Conservation (phyloP, 345 rosid species). For the Heritiera fomes region DNA sequence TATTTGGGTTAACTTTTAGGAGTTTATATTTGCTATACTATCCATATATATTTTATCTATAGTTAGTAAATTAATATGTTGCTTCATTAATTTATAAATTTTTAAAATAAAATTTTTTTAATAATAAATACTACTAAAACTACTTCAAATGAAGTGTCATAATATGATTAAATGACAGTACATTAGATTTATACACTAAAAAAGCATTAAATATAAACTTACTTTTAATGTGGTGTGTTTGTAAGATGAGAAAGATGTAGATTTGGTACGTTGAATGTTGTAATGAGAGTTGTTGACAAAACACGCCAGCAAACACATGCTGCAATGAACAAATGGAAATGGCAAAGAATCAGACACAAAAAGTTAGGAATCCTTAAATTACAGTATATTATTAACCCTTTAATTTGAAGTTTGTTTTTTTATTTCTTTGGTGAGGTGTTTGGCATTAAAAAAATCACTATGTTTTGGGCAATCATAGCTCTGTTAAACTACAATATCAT, state of each 20-base stretch:
- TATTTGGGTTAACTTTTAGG: too few species aligned
- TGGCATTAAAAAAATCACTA: background rate
- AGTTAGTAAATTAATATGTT: too few species aligned
- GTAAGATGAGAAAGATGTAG: background rate
- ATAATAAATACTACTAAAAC: too few species aligned
- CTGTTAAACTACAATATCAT: background rate
- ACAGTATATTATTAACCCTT: too few species aligned
- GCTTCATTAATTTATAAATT: too few species aligned
- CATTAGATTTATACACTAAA: too few species aligned
- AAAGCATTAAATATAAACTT: background rate
- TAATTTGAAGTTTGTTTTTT: too few species aligned
- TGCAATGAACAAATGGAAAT: background rate
- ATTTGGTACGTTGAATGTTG: constrained; percentile 21
- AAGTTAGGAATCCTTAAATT: background rate
- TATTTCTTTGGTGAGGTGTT: background rate
- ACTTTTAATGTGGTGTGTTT: background rate
- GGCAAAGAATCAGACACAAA: background rate
- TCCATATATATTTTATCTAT: too few species aligned
- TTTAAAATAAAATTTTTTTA: too few species aligned
- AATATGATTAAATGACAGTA: too few species aligned
- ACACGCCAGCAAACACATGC: background rate
- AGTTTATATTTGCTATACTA: too few species aligned
- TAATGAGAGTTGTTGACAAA: background rate
- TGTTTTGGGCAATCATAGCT: background rate
- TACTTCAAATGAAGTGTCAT: too few species aligned